These are phyloP conservation scores for Sporormia fimetaria DNA, from an alignment of 495 filamentous ascomycete species.

Conservation along the genomic window DNA sequence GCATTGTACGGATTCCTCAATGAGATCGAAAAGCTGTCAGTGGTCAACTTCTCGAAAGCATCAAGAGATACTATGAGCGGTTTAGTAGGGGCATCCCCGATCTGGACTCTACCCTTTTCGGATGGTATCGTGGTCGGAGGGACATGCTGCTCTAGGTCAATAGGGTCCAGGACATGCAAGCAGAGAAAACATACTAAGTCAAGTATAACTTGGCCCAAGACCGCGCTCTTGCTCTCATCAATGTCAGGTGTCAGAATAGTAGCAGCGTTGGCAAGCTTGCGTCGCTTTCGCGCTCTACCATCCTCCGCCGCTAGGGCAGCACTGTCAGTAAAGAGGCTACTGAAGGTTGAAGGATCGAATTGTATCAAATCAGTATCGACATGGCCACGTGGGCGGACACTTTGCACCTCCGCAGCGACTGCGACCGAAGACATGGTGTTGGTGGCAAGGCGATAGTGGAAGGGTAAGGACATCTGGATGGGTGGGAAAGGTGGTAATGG, in stretches of 20 bases:
- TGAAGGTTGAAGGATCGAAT: too few relatives aligned
- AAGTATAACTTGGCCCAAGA: background rate
- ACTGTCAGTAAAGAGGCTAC: too few relatives aligned
- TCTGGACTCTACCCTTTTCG: background rate
- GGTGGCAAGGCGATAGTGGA: too few relatives aligned
- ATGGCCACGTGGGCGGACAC: too few relatives aligned
- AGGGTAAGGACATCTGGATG: too few relatives aligned
- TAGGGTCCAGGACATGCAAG: too few relatives aligned
- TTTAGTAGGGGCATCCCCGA: background rate
- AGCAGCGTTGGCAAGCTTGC: background rate
- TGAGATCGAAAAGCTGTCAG: conserved; percentile 7
- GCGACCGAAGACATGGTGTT: too few relatives aligned
- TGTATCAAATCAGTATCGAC: too few relatives aligned
- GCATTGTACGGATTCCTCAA: conserved; percentile 1
- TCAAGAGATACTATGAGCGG: conserved; percentile 10
- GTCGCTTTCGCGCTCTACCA: background rate
- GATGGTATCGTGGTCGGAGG: background rate
- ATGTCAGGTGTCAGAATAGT: background rate
- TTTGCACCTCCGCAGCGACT: too few relatives aligned
- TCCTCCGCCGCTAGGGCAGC: too few relatives aligned
- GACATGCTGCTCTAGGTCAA: background rate
- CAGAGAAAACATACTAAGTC: background rate
- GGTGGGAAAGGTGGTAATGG: too few relatives aligned
- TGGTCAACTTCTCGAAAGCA: conserved; percentile 1
- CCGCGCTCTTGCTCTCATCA: background rate